Evolutionary conservation across 2,329 filamentous ascomycete species (phyloP), one percentile per base, ranked within the genome.

Genomic region (Penicillium frequentans): DNA sequence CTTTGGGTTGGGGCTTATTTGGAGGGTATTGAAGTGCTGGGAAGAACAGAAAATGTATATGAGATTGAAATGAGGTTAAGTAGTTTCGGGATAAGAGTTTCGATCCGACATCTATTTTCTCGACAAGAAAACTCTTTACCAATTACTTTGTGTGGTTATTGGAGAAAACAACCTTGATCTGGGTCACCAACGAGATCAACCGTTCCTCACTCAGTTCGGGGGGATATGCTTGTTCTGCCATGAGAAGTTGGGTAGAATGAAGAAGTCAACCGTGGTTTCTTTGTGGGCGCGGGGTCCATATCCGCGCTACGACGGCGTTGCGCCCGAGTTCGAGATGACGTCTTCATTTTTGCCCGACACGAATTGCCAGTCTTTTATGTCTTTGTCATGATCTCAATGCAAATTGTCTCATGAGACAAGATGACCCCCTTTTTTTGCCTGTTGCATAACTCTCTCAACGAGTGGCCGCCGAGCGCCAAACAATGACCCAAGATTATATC

Each of bases 121-220:
- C n/a, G n/a, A n/a, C n/a, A n/a, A n/a, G n/a, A n/a, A n/a, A n/a
- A n/a, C n/a, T n/a, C n/a, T n/a, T n/a, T n/a, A n/a, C n/a, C n/a
- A n/a, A n/a, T n/a, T n/a, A 19, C 19, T 16, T 19, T n/a, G 23
- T 16, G 4, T 16, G 5, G 1, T 5, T 16, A 8, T 37, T 4
- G 31, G 13, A 21, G 21, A 24, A 21, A 29, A 37, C 16, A 27
- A 59, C 57, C 54, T 62, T 68, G 33, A 75, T 70, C 21, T 75
- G 68, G 1, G 60, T 53, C n/a, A 70, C 54, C 19, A 75, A 63
- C 19, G 57, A 55, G 4, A 63, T 45, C 6, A 65, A 49, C 61
- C 71, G 72, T 63, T 73, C 65, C 57, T 83, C 61, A 75, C 80
- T 59, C n/a, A 67, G 19, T 14, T 58, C 54, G 0, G 65, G 67